Evolutionary conservation across 495 filamentous ascomycete genomes (phyloP), one percentile per base, ranked within the genome.

Genomic region (Neurospora sp.): DNA sequence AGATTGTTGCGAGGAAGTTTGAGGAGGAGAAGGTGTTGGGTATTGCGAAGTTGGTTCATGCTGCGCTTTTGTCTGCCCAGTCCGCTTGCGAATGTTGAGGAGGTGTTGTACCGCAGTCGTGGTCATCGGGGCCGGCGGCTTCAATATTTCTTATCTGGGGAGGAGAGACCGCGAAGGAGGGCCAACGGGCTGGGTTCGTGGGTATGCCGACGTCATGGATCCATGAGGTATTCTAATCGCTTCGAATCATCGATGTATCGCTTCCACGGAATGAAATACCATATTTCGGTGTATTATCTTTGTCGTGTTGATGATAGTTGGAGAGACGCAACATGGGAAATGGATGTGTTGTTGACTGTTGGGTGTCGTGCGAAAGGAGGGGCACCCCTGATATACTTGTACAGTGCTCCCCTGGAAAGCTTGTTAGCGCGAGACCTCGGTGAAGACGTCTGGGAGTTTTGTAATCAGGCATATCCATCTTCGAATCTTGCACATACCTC

Each of bases 21-120:
- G 84, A 83, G 74, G 86, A 88, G 72, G 86, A 88, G 76, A 84
- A 83, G 76, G 80, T 84, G 0, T 70, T 85, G 75, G 82, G 81
- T 27, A 83, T 87, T 41, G 75, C 76, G 6, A 75, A 75, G 40
- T 70, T 78, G 69, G 74, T 80, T 5, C 27, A 62, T 23, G 74
- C 78, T 1, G 76, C 78, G 16, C 69, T 75, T 35, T 18, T 31
- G 23, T 1, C 2, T 62, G 27, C 14, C 27, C 54, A 62, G 54
- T 62, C 54, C 0, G 3, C 27, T 18, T 62, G 54, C 35, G 27
- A 3, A 0, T 18, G 14, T 9, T 16, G 27, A 31, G 12, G 49
- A 16, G 23, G 6, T 31, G 2, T 3, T 62, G 12, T 2, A 9
- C 6, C 6, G 54, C 12, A 4, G 23, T 16, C 12, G 14, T 16